phyloP scores from a whole-genome alignment of 441 rosid species.

The Isatis lusitanica region DNA sequence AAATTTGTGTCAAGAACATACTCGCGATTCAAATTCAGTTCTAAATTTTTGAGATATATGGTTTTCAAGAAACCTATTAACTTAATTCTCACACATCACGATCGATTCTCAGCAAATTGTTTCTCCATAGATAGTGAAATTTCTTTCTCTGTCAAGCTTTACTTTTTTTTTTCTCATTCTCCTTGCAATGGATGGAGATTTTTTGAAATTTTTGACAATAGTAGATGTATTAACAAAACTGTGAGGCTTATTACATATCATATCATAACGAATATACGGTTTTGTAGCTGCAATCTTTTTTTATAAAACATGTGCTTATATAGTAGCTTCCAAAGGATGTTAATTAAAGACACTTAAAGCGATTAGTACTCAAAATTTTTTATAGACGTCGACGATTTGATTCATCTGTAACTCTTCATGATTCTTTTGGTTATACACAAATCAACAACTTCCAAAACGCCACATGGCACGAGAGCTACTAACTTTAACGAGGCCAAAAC shows the following conservation, averaged over 20 bases:
- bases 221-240: not conserved
- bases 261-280: not conserved
- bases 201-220: not conserved
- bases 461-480: slow-evolving; percentile 22
- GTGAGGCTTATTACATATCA: not conserved
- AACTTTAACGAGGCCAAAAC: slow-evolving; percentile 30
- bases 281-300: not conserved
- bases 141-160: not conserved
- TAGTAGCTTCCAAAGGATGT: slow-evolving; percentile 1
- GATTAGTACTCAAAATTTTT: not conserved
- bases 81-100: not conserved
- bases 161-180: not conserved
- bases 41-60: not conserved
- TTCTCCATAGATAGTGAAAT: not conserved
- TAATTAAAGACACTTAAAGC: not conserved
- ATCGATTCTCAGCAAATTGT: not conserved
- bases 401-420: slow-evolving; percentile 33
- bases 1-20: not conserved
- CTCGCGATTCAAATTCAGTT: not conserved
- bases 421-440: slow-evolving; percentile 26
- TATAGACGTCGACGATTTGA: slow-evolving; percentile 11
- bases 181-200: not conserved
- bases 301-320: not conserved
- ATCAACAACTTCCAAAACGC: slow-evolving; percentile 29
- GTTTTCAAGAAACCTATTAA: not conserved